Conservation (phyloP, 1,139 yeast genomes). For the Suhomyces taliae region DNA sequence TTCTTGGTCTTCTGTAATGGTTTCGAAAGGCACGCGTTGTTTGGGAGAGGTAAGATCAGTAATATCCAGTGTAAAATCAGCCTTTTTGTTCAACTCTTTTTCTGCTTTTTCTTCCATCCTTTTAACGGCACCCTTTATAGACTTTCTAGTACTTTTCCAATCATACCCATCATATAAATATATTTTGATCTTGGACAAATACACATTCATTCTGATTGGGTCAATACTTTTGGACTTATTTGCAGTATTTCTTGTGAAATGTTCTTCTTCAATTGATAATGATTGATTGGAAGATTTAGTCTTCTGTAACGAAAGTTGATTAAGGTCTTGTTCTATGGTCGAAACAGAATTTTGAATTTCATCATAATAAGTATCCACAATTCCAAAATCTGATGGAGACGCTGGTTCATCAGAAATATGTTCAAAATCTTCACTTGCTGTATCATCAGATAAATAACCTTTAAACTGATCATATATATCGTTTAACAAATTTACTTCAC, state of each 20-base stretch:
- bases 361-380: slow-evolving; percentile 27
- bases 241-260: slow-evolving; percentile 34
- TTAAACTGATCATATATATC: slow-evolving; percentile 43
- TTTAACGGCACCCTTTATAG: slow-evolving; percentile 63
- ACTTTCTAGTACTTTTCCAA: slow-evolving; percentile 76
- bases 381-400: slow-evolving; percentile 2
- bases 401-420: not conserved
- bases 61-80: not conserved
- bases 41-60: not conserved
- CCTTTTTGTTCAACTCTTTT: slow-evolving; percentile 2
- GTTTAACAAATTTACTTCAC: slow-evolving; percentile 47
- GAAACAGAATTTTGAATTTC: slow-evolving; percentile 1
- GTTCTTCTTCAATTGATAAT: slow-evolving; percentile 40
- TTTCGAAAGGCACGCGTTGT: not conserved
- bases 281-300: slow-evolving; percentile 3
- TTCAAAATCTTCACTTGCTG: not conserved
- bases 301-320: slow-evolving; percentile 3
- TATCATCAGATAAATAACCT: not conserved
- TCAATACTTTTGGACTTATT: slow-evolving; percentile 14
- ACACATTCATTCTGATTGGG: slow-evolving; percentile 34
- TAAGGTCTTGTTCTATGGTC: slow-evolving; percentile 6
- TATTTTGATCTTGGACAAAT: slow-evolving; percentile 44
- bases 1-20: slow-evolving; percentile 3
- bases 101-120: slow-evolving; percentile 53
- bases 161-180: slow-evolving; percentile 89